Conservation (phyloP, 2,329 filamentous ascomycete species). For the Chaetomiaceae sp. region DNA sequence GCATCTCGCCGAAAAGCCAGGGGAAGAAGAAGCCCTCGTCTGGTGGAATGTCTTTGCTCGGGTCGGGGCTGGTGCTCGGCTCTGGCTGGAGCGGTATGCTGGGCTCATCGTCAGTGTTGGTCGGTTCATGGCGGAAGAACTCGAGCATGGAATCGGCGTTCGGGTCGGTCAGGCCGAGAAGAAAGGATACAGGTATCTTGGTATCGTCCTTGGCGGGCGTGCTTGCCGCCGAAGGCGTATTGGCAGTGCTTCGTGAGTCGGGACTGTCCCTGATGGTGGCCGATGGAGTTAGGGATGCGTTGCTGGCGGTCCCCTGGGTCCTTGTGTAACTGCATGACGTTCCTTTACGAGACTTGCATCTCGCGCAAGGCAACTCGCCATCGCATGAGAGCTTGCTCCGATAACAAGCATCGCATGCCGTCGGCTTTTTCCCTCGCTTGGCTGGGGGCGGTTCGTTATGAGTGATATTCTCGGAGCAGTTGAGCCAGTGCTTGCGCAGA, state of each 20-base stretch:
- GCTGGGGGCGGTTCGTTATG: slow-evolving; percentile 19
- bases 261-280: neutral
- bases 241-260: neutral
- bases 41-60: neutral
- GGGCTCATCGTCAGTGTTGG: neutral
- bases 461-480: slow-evolving; percentile 22
- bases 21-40: slow-evolving; percentile 13
- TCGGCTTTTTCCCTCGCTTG: slow-evolving; percentile 29
- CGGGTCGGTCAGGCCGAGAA: slow-evolving; percentile 28
- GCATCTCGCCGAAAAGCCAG: neutral
- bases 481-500: slow-evolving; percentile 28
- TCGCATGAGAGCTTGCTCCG: slow-evolving; percentile 30
- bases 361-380: slow-evolving; percentile 24
- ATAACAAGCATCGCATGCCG: slow-evolving; percentile 31
- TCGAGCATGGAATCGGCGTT: slow-evolving; percentile 26
- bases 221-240: neutral
- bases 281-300: neutral
- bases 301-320: neutral
- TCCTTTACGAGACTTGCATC: slow-evolving; percentile 23
- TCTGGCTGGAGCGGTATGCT: neutral
- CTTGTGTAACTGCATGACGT: slow-evolving; percentile 24
- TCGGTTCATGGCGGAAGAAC: slow-evolving; percentile 13
- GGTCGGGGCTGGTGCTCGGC: neutral
- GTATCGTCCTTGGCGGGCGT: slow-evolving; percentile 8
- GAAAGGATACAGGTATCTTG: slow-evolving; percentile 26